phyloP scores from a whole-genome alignment of 75 land plant genomes.

The Sequoiadendron giganteum region DNA sequence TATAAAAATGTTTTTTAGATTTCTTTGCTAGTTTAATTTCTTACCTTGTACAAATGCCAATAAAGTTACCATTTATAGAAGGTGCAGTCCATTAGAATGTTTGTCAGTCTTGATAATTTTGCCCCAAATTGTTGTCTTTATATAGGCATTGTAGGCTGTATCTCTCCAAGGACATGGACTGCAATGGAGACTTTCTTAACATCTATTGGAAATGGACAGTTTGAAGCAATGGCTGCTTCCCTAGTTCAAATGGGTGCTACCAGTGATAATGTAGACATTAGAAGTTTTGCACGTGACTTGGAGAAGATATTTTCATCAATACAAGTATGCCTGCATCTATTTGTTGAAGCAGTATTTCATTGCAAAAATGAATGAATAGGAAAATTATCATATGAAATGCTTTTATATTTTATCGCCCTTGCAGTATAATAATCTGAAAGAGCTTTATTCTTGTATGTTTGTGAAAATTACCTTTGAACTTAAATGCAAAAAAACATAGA shows the following conservation, averaged over 20 bases:
- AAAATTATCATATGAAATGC: background rate
- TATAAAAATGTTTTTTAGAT: background rate
- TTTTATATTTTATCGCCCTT: background rate
- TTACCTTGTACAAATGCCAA: background rate
- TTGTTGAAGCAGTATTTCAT: constrained; percentile 1
- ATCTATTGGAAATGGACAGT: constrained; percentile 81
- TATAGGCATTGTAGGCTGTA: constrained; percentile 96
- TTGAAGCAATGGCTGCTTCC: constrained; percentile 87
- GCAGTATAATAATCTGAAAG: background rate
- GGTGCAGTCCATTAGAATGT: background rate
- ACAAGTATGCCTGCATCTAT: constrained; percentile 42
- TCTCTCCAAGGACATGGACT: constrained; percentile 94
- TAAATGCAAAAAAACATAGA: background rate
- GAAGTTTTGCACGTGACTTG: constrained; percentile 83
- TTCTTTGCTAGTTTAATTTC: background rate
- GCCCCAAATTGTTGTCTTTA: background rate
- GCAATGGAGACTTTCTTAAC: constrained; percentile 93
- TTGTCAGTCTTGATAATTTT: background rate
- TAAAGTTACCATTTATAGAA: background rate
- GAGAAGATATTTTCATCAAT: constrained; percentile 89
- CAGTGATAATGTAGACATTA: constrained; percentile 55
- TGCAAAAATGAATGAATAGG: background rate
- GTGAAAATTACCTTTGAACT: background rate
- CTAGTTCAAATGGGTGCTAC: constrained; percentile 96
- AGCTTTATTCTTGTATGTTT: background rate